Evolutionary conservation across 208 protist species (phyloP).

Genomic region (Acanthamoeba divionensis): DNA sequence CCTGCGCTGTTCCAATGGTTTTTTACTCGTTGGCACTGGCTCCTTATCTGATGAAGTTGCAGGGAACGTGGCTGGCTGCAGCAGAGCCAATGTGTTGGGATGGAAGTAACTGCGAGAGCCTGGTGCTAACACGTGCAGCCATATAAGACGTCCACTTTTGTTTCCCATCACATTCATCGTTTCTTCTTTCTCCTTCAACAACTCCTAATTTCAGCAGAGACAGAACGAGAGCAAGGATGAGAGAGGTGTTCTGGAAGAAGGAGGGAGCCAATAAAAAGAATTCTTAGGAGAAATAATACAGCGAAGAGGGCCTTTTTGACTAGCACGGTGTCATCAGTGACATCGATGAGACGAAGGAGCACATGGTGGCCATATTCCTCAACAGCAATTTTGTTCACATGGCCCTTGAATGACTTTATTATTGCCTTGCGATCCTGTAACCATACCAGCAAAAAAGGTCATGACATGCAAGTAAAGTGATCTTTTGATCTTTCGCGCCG

Average conservation of each 20-base stretch:
- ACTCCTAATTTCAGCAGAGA: background rate
- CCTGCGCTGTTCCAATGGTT: background rate
- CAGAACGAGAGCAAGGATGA: background rate
- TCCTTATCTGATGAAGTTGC: background rate
- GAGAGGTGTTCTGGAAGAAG: background rate
- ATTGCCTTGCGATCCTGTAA: slow-evolving; percentile 51
- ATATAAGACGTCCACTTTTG: background rate
- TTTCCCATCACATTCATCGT: background rate
- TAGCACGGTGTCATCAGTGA: slow-evolving; percentile 41
- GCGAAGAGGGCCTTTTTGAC: background rate
- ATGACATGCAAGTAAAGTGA: too few species aligned
- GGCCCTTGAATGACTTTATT: slow-evolving; percentile 20
- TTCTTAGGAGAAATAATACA: background rate
- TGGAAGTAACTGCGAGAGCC: background rate
- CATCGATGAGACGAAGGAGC: slow-evolving; percentile 25
- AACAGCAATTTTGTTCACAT: background rate
- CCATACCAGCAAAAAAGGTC: too few species aligned
- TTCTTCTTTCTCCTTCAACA: slow-evolving; percentile 5
- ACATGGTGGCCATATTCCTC: slow-evolving; percentile 38
- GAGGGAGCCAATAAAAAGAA: background rate
- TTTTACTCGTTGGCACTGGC: background rate
- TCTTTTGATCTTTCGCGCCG: too few species aligned
- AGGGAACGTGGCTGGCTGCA: background rate
- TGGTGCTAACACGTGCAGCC: background rate
- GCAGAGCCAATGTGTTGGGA: background rate